Evolutionary conservation across 2,329 filamentous ascomycete species (phyloP), one percentile per base, ranked within the genome.

Genomic region (Botrytis aclada): DNA sequence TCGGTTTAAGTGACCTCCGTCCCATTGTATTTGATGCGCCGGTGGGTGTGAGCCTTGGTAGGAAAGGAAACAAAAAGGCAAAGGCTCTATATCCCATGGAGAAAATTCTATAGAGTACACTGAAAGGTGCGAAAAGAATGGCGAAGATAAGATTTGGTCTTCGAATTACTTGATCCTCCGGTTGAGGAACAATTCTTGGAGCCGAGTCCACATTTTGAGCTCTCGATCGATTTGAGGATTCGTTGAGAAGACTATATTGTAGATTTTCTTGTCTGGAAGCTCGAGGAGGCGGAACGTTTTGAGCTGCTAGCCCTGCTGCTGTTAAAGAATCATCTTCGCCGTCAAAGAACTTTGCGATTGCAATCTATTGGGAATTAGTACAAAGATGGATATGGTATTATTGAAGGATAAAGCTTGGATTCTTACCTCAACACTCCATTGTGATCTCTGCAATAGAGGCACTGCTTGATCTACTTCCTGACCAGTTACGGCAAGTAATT

Each of bases 311-410:
- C 73, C 93, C 93, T 83, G 96, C 93, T 73, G 92, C 92, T 29
- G 95, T 85, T 20, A 89, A 92, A 81, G 97, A 93, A 66, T 94
- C 88, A 5, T 92, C 92, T 83, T 98, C 96, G 77, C 96, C 96
- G 80, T 99, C 96, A 81, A 98, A 99, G 88, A 98, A 98, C 81
- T 97, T 97, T 76, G 96, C 90, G 76, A 99, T 95, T 73, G 96
- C 95, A 79, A 98, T 97, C 91, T 98, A 72, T 70, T 70, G 61
- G 72, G 29, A 34, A 72, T 77, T 61, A 75, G 71, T 58, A 70
- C 34, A 25, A 37, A 60, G 18, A 62, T 12, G 32, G 37, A 20
- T 32, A 70, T 22, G 29, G 41, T 14, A 37, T 70, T 6, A 37
- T 45, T 22, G 54, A 34, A 45, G 16, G 29, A 9, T 1, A 60